Evolutionary conservation across 116 monocot genomes (phyloP), one percentile per base, ranked within the genome.

Genomic region (Dioscorea cayenensis): DNA sequence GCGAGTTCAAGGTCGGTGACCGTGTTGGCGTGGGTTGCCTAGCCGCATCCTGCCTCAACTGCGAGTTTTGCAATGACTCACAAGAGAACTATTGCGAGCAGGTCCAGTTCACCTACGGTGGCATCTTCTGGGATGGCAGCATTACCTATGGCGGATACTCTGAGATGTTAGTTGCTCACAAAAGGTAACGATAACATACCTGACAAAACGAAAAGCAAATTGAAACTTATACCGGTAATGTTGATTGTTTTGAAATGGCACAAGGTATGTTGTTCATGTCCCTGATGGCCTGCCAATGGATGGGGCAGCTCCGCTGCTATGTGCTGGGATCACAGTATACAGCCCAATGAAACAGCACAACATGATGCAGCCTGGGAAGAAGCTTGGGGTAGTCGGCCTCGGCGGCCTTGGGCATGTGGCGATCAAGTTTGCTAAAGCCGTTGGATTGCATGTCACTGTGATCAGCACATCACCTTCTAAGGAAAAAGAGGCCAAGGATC

Each of bases 101-200:
- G 49, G 36, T 88, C 28, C 84, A 90, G 72, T 84, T 88, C 75
- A 94, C 94, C 18, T 90, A 88, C 75, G 82, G 81, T n/a, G 88
- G 86, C 69, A 36, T 94, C 72, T 94, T 84, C 65, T 94, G 86
- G 88, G 94, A 90, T 29, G 94, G 94, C 3, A 94, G 91, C 82
- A 75, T 86, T 81, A 94, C 94, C 43, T 94, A 91, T 50, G 94
- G 94, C n/a, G 94, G 91, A n/a, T 94, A 88, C 75, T 91, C 91
- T 36, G 37, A 67, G 3, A 85, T 90, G 83, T 60, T 94, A 1
- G 87, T 94, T 1, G 87, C 94, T 11, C 55, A 94, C 78, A 79
- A 80, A 21, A 79, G 88, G 84, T 92, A 69, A 8, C 43, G 7
- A 12, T 4, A 43, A 43, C 7, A 43, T 7, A 43, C 11, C 43